Evolutionary conservation across 345 rosid genomes (phyloP), one percentile per base, ranked within the genome.

Genomic region (Salix koriyanagi): DNA sequence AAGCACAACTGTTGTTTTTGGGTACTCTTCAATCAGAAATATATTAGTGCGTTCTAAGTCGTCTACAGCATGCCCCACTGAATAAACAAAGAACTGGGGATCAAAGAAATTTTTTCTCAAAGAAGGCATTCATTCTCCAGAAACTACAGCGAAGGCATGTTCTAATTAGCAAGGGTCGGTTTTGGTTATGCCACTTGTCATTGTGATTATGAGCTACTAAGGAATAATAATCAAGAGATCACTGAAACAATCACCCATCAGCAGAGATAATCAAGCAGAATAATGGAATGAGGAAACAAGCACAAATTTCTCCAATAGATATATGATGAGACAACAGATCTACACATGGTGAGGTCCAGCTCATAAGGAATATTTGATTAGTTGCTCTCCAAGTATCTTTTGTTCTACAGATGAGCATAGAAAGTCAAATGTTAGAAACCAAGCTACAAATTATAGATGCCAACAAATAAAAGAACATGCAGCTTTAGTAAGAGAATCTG

Each of bases 1-100:
- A 83, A 96, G 94, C 71, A 96, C 98, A 50, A 97, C 97, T 19
- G 99, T 96, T 74, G 97, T 79, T 84, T 90, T 93, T 74, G 99
- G 99, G 83, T 92, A 92, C 4, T 89, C 98, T 77, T 89, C 93
- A 71, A 96, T 87, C 98, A 92, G 83, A 41, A 82, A 80, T 75
- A 71, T 23, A 73, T 46, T 30, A 61, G 52, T 23, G 50, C 36
- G 61, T 42, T 67, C 64, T 26, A 61, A 60, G 65, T 42, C 71
- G 34, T 50, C 34, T 36, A 28, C 32, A 62, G 60, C 21, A 70
- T 32, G 26, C 10, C 72, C 75, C 61, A 79, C 39, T 71, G 64
- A 69, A 73, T 30, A 62, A 39, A 8, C 58, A 60, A 54, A 50
- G 14, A 28, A 42, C 21, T 3, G 37, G 36, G 62, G 18, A 69